Conservation (phyloP, 352 stramenopile genomes). For the Pythium grandisporangium region DNA sequence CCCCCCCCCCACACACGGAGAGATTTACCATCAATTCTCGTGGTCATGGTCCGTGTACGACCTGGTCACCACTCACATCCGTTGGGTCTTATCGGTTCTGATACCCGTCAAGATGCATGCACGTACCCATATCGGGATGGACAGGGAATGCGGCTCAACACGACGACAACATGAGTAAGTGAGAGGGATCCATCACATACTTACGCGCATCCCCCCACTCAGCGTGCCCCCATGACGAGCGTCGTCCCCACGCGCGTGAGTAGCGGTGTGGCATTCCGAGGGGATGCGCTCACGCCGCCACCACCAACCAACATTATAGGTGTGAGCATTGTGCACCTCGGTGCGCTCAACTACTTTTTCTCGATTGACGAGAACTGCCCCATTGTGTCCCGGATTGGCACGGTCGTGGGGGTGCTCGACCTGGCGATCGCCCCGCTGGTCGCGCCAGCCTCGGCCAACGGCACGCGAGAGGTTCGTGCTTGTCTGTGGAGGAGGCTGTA, state of each 20-base stretch:
- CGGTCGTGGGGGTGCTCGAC: constrained; percentile 20
- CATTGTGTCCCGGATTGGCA: constrained; percentile 45
- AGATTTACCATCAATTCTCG: too few relatives aligned
- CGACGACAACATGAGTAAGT: constrained; percentile 1
- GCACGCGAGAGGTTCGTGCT: constrained; percentile 18
- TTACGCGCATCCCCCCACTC: too few relatives aligned
- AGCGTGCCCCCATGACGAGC: not conserved
- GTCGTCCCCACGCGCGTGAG: not conserved
- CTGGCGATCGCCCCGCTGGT: constrained; percentile 36
- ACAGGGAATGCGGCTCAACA: not conserved
- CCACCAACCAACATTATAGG: constrained; percentile 14
- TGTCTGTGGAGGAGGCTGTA: not conserved
- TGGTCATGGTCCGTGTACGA: not conserved
- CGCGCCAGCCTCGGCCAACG: constrained; percentile 5
- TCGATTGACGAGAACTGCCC: constrained; percentile 25
- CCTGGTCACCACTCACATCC: constrained; percentile 4
- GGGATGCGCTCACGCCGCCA: not conserved
- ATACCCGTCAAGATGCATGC: not conserved
- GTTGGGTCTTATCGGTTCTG: too few relatives aligned
- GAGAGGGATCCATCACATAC: constrained; percentile 1
- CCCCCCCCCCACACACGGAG: too few relatives aligned
- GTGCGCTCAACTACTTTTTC: constrained; percentile 60
- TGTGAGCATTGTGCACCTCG: constrained; percentile 44
- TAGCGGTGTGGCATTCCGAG: not conserved
- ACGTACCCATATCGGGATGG: constrained; percentile 11